Percentiles rank a stretch among this genome's conserved stretches.
phyloP scores from a whole-genome alignment of 805 yeast species.

The Brettanomyces bruxellensis region DNA sequence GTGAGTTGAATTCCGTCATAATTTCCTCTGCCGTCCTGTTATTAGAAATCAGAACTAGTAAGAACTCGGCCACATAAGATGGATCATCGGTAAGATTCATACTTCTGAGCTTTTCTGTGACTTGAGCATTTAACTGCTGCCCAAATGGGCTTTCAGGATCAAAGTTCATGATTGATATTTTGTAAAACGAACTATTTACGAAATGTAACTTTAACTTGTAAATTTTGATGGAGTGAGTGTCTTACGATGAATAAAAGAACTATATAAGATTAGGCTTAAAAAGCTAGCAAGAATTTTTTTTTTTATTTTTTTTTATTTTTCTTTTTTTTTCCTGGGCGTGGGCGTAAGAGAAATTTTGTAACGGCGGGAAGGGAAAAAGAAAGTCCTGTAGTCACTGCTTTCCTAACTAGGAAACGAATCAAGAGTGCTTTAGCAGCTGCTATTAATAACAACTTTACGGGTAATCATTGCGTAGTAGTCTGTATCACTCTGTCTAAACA shows the following conservation, averaged over 20 bases:
- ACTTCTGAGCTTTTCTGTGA: slow-evolving; percentile 31
- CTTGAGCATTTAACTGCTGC: slow-evolving; percentile 33
- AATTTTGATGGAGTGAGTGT: too few relatives aligned
- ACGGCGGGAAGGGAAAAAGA: neutral
- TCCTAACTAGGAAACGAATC: neutral
- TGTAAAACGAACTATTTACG: neutral
- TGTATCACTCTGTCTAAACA: too few relatives aligned
- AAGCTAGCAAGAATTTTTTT: too few relatives aligned
- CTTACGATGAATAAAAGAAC: too few relatives aligned
- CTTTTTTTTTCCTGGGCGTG: neutral
- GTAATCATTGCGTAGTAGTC: too few relatives aligned
- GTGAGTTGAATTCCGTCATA: slow-evolving; percentile 46
- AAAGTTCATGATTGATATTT: slow-evolving; percentile 5
- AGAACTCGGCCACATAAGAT: slow-evolving; percentile 62
- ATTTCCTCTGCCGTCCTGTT: slow-evolving; percentile 56
- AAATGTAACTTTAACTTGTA: too few relatives aligned
- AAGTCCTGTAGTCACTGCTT: neutral
- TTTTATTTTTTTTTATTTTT: neutral
- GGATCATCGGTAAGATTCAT: slow-evolving; percentile 42
- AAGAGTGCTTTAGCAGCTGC: neutral
- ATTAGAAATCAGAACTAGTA: slow-evolving; percentile 61
- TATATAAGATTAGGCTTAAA: too few relatives aligned
- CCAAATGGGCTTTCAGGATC: slow-evolving; percentile 27
- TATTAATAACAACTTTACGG: neutral
- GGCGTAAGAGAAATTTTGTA: neutral